Evolutionary conservation across 2,329 filamentous ascomycete genomes (phyloP).

Genomic region (Pseudocercospora fuligena): DNA sequence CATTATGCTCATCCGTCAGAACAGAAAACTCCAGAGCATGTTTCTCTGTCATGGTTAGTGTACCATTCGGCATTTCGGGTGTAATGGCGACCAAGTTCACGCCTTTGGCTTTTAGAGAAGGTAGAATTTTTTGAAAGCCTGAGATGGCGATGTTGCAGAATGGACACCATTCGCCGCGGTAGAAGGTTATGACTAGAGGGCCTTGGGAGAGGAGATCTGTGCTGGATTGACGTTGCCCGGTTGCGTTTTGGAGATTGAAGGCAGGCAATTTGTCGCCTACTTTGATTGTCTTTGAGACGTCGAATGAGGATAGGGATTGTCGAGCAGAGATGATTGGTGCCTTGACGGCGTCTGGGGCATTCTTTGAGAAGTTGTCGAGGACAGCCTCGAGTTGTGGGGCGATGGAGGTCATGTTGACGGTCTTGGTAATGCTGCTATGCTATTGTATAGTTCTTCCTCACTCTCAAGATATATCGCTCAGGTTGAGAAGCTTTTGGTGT

Average conservation of each 20-base stretch:
- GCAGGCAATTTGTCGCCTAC: background rate
- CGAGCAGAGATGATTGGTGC: background rate
- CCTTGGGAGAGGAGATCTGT: constrained; percentile 11
- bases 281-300: background rate
- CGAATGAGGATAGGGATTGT: background rate
- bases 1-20: background rate
- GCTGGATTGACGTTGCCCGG: constrained; percentile 2
- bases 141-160: constrained; percentile 47
- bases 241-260: background rate
- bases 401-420: background rate
- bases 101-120: background rate
- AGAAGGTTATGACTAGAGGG: constrained; percentile 51
- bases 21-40: background rate
- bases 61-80: background rate
- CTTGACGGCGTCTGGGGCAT: background rate
- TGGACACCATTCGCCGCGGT: constrained; percentile 55
- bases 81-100: background rate
- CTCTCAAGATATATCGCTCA: background rate
- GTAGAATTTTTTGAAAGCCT: background rate
- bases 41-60: background rate
- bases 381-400: background rate
- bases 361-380: background rate
- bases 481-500: background rate
- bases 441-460: background rate
- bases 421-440: background rate